Evolutionary conservation across 176 grass and related monocot genomes (phyloP).

Genomic region (Eleusine indica): DNA sequence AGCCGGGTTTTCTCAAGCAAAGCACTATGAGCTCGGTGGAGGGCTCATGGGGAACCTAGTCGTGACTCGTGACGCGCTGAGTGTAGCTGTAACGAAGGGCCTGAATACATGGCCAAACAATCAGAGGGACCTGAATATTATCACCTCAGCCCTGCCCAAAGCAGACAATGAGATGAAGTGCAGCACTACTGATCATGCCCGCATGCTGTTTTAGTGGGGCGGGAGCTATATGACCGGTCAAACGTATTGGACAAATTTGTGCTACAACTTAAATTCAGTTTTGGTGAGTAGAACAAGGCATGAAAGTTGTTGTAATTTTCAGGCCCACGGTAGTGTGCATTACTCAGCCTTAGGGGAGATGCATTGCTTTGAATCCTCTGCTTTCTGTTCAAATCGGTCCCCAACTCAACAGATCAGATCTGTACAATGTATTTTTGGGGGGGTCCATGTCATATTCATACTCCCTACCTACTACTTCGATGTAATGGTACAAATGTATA

Average conservation of each 20-base stretch:
- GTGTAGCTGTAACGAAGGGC: neutral
- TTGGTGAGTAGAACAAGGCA: neutral
- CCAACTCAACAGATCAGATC: conserved; percentile 3
- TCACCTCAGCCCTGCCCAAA: neutral
- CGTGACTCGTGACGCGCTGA: conserved; percentile 42
- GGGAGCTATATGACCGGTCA: neutral
- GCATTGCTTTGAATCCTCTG: conserved; percentile 27
- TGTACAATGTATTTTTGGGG: neutral
- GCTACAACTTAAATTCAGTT: neutral
- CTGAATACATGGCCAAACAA: neutral
- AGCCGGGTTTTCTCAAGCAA: conserved; percentile 68
- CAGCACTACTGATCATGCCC: neutral
- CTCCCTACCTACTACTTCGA: conserved; percentile 5
- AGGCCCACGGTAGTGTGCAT: neutral
- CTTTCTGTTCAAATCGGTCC: conserved; percentile 22
- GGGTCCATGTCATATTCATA: conserved; percentile 3
- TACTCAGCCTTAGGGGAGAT: neutral
- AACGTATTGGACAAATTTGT: neutral
- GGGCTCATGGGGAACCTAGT: conserved; percentile 89
- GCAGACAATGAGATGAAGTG: neutral
- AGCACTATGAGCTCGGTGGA: conserved; percentile 79
- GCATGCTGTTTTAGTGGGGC: neutral
- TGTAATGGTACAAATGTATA: neutral
- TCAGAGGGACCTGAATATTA: too few relatives aligned
- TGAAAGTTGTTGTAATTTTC: neutral